Percentiles rank a stretch among this genome's conserved stretches.
Conservation (phyloP, 164 flowering plant genomes). For the Taxillus chinensis region DNA sequence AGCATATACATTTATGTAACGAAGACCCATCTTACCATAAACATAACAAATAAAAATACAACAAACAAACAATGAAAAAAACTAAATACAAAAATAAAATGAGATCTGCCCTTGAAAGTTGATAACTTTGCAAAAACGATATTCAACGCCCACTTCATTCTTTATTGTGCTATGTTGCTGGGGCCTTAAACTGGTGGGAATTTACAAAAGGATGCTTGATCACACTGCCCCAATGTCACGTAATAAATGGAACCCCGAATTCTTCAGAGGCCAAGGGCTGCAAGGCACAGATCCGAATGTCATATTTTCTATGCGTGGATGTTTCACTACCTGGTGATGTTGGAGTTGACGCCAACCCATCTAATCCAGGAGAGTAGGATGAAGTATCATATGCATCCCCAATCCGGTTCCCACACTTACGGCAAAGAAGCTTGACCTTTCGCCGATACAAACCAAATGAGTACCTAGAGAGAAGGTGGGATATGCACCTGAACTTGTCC, state of each 20-base stretch:
- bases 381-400: conserved; percentile 51
- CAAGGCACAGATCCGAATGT: conserved; percentile 54
- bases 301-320: conserved; percentile 37
- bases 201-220: too few relatives aligned
- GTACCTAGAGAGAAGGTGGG: conserved; percentile 45
- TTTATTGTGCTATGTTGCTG: too few relatives aligned
- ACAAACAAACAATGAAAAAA: too few relatives aligned
- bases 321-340: conserved; percentile 19
- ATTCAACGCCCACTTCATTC: too few relatives aligned
- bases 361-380: conserved; percentile 19
- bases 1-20: too few relatives aligned
- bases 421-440: conserved; percentile 73
- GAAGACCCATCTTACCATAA: too few relatives aligned
- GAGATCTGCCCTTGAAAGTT: too few relatives aligned
- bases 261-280: conserved; percentile 56
- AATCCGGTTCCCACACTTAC: conserved; percentile 71
- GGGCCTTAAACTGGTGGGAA: too few relatives aligned
- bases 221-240: conserved; percentile 19
- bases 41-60: too few relatives aligned
- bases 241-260: conserved; percentile 29
- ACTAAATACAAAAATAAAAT: too few relatives aligned
- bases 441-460: conserved; percentile 62
- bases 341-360: conserved; percentile 32
- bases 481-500: conserved; percentile 58
- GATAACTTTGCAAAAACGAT: too few relatives aligned